Conservation (phyloP, 2,329 filamentous ascomycete species). For the Alternaria brassicae region DNA sequence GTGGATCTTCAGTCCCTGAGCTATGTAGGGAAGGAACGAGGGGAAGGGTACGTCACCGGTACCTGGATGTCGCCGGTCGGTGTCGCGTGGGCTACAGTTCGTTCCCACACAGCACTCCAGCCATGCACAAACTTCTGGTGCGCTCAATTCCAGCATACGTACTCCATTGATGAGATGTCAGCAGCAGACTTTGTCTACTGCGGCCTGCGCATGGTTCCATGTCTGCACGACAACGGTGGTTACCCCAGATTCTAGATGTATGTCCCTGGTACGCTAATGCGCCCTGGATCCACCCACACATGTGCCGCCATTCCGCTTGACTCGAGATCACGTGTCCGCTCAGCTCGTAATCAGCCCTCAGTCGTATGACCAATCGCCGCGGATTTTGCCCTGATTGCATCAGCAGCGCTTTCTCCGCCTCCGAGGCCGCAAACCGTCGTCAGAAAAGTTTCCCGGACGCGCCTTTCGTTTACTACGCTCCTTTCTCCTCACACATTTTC, state of each 20-base stretch:
- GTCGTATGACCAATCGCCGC: conserved; percentile 22
- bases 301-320: conserved; percentile 3
- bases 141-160: background rate
- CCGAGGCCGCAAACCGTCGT: conserved; percentile 36
- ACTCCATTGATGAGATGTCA: background rate
- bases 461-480: conserved; percentile 7
- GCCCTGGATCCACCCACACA: conserved; percentile 3
- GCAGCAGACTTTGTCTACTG: background rate
- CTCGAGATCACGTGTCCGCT: conserved; percentile 11
- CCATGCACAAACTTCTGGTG: background rate
- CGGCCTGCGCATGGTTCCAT: background rate
- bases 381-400: conserved; percentile 9
- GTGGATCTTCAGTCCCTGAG: conserved; percentile 17
- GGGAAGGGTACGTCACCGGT: conserved; percentile 21
- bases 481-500: background rate
- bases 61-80: conserved; percentile 18
- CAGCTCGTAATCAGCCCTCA: conserved; percentile 2
- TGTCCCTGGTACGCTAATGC: conserved; percentile 11
- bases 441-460: conserved; percentile 32
- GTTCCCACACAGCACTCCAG: background rate
- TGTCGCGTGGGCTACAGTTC: conserved; percentile 8
- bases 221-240: background rate
- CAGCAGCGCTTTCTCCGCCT: conserved; percentile 31
- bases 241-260: conserved; percentile 20
- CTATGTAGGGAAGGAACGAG: conserved; percentile 4